A percentile compares a stretch with the other conserved stretches of the same genome.
Conservation (phyloP, 768 basidiomycete genomes). For the Lanmaoa pseudosensibilis region DNA sequence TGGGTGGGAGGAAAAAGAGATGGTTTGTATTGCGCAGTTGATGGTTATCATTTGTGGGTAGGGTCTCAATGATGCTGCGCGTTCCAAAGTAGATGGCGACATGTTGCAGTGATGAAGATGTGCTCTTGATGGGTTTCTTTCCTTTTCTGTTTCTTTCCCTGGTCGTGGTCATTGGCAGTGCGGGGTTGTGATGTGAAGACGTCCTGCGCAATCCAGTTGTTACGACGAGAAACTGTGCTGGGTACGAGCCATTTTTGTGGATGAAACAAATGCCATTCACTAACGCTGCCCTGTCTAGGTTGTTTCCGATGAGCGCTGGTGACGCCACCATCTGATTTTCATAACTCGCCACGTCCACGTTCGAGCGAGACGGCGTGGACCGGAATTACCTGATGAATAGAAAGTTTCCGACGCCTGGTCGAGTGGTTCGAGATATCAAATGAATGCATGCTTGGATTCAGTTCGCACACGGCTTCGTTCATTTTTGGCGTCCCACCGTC, state of each 20-base stretch:
- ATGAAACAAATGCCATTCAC: neutral
- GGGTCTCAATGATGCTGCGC: constrained; percentile 1
- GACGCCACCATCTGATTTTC: neutral
- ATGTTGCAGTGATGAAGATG: constrained; percentile 3
- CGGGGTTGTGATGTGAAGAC: neutral
- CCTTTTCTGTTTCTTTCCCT: neutral
- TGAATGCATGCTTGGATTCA: neutral
- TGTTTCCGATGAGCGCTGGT: neutral
- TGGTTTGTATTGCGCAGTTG: constrained; percentile 1
- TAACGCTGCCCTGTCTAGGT: constrained; percentile 9
- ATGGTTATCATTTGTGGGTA: constrained; percentile 15
- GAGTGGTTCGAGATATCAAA: neutral
- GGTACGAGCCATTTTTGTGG: constrained; percentile 14
- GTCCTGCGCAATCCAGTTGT: neutral
- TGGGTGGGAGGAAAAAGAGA: neutral
- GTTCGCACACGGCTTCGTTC: neutral
- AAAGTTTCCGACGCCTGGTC: constrained; percentile 1
- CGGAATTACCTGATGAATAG: constrained; percentile 13
- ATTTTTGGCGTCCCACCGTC: neutral
- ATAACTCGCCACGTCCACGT: neutral
- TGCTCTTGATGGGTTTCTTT: constrained; percentile 6
- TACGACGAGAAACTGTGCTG: neutral
- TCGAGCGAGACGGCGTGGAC: neutral
- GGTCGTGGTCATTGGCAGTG: constrained; percentile 2
- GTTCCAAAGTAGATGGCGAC: constrained; percentile 7